A percentile compares a stretch with the other conserved stretches of the same genome.
Evolutionary conservation across 129 eudicot genomes (phyloP).

Genomic region (Flaveria bidentis): DNA sequence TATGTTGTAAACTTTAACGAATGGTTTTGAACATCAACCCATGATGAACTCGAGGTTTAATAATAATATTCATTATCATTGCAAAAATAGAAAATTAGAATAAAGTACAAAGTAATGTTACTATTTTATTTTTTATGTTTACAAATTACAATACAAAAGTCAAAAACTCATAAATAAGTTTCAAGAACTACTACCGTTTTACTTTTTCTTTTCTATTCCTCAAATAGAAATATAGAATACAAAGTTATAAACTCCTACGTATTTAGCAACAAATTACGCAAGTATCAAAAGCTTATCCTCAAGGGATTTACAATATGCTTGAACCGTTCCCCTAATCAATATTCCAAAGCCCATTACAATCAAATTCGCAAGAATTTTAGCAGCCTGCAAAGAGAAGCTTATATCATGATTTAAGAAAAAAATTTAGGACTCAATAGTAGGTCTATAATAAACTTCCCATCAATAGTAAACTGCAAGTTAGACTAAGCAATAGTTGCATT

Average conservation of each 20-base stretch:
- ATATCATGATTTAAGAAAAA: neutral
- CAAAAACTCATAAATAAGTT: neutral
- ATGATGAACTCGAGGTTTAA: neutral
- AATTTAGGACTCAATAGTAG: neutral
- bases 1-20: neutral
- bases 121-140: too few species aligned
- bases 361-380: constrained; percentile 66
- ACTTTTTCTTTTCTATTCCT: neutral
- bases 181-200: too few species aligned
- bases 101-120: too few species aligned
- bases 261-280: neutral
- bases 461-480: neutral
- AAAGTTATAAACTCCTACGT: neutral
- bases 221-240: neutral
- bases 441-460: neutral
- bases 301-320: constrained; percentile 82
- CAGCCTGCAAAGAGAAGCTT: constrained; percentile 48
- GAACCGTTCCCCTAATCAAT: constrained; percentile 64
- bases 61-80: neutral
- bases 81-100: too few species aligned
- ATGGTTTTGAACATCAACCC: neutral
- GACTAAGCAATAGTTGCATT: too few species aligned
- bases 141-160: neutral
- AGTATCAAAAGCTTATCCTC: constrained; percentile 43
- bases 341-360: constrained; percentile 73